Percentiles rank a stretch among this genome's conserved stretches.
These are phyloP conservation scores for Picea abies DNA, from an alignment of 83 land plant genomes.

Conservation along the genomic window DNA sequence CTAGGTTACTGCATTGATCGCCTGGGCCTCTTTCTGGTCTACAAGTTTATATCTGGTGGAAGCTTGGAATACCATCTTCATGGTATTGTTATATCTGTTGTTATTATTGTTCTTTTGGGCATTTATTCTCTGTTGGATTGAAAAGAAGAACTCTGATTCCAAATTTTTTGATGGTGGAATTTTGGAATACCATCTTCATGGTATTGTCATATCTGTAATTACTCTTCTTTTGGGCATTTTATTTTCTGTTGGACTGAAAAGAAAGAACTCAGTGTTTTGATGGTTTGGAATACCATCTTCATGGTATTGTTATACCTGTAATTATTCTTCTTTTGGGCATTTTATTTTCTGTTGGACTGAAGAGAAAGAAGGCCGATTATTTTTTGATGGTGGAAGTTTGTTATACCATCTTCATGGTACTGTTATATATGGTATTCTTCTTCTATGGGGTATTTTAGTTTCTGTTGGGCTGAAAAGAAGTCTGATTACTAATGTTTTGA, in stretches of 20 bases:
- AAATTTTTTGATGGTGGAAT: conserved; percentile 37
- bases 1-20: conserved; percentile 65
- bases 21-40: conserved; percentile 65
- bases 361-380: conserved; percentile 39
- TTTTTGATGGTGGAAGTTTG: conserved; percentile 49
- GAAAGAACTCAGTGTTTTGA: conserved; percentile 32
- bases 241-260: conserved; percentile 20
- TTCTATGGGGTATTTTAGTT: too few species aligned
- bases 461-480: conserved; percentile 25
- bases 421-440: not conserved
- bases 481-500: not conserved
- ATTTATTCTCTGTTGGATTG: not conserved
- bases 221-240: not conserved
- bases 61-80: conserved; percentile 61
- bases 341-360: not conserved
- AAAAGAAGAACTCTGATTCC: conserved; percentile 26
- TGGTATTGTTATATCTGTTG: conserved; percentile 13
- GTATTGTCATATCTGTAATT: conserved; percentile 11
- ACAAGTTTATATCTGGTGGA: conserved; percentile 72
- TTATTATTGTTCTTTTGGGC: not conserved
- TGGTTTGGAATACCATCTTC: not conserved
- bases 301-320: not conserved
- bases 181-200: conserved; percentile 54
- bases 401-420: conserved; percentile 54
- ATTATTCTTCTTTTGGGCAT: not conserved